Evolutionary conservation across 139 green algal species (phyloP), one percentile per base, ranked within the genome.

Genomic region (Chlorella sorokiniana): DNA sequence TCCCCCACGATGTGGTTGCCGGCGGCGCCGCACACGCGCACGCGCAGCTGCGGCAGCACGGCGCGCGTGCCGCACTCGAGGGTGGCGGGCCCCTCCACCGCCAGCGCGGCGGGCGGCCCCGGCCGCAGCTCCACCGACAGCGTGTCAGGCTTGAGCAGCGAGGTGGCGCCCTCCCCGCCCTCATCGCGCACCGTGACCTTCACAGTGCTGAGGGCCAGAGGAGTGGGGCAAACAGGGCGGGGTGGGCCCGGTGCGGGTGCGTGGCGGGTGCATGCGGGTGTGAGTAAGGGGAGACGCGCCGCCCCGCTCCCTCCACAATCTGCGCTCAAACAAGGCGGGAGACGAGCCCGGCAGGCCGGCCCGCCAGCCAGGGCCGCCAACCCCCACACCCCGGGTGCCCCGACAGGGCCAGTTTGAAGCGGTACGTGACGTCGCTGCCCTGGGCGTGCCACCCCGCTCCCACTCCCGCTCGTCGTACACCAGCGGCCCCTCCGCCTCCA

Each of bases 101-200:
- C 69, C 23, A 95, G 88, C 22, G 51, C 68, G 0, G 86, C 82
- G 25, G 87, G 81, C 0, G 73, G 76, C 8, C 91, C 90, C 44
- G 87, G 63, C 31, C 62, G 62, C 76, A 94, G 86, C 37, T 85
- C 70, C 44, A 94, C 35, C 4, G 73, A 42, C 79, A 94, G 78
- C 51, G 74, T 68, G 75, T 94, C 91, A 6, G 83, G 69, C 5
- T 27, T 25, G 63, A 93, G 83, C 62, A 83, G 54, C 1, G 81
- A 85, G 4, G 76, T 81, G 31, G 79, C 84, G 8, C 68, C 79
- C n/a, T 79, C 67, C 0, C 86, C 85, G 33, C 51, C 85, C 1
- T 41, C 35, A 52, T 91, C 88, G 11, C 80, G 78, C 42, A 82
- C 65, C 3, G 69, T 40, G 42, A 91, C 67, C 35, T 56, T 64